Evolutionary conservation across 106 monocot species (phyloP).

Genomic region (Dendrobium nobile): DNA sequence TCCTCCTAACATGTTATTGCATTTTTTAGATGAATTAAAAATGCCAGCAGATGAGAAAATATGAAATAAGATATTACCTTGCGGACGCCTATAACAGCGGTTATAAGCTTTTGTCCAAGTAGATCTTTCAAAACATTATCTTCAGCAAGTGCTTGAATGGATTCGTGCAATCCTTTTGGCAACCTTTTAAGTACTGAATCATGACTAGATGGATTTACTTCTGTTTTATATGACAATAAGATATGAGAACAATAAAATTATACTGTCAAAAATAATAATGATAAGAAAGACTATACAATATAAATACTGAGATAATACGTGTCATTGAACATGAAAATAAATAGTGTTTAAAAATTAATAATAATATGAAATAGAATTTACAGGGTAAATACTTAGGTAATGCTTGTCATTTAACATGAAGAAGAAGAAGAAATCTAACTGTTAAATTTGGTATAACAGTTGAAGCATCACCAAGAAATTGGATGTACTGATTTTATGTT

Average conservation of each 20-base stretch:
- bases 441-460: not conserved
- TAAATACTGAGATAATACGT: not conserved
- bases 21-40: not conserved
- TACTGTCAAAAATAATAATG: not conserved
- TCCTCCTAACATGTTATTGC: not conserved
- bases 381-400: no score
- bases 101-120: slow-evolving; percentile 72
- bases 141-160: slow-evolving; percentile 58
- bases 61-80: slow-evolving; percentile 37
- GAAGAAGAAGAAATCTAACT: no score
- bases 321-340: no score
- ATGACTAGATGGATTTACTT: slow-evolving; percentile 46
- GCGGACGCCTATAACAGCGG: slow-evolving; percentile 55
- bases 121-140: slow-evolving; percentile 54
- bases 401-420: no score
- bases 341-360: no score
- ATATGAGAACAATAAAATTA: not conserved
- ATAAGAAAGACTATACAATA: not conserved
- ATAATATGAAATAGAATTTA: no score
- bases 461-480: not conserved
- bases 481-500: not conserved
- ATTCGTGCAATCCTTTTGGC: slow-evolving; percentile 70
- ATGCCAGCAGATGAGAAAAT: not conserved
- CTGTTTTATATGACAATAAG: slow-evolving; percentile 29
- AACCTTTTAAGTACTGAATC: slow-evolving; percentile 38